Conservation (phyloP, 1,284 basidiomycete genomes). For the Neonothopanus nambi region DNA sequence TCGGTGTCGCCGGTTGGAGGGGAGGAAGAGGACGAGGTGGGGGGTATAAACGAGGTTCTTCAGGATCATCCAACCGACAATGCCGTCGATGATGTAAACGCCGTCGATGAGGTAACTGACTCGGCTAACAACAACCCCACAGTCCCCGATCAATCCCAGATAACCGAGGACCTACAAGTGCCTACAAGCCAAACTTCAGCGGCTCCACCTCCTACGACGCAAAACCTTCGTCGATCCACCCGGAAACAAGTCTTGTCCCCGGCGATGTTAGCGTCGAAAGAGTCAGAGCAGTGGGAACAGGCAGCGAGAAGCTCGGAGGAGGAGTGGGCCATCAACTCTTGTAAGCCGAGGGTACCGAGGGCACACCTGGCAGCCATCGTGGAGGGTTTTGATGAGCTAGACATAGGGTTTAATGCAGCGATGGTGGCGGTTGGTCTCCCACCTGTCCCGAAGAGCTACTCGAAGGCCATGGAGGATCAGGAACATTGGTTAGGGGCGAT, state of each 20-base stretch:
- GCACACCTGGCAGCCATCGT: background rate
- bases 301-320: too few relatives aligned
- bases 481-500: constrained; percentile 18
- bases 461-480: constrained; percentile 19
- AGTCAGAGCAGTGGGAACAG: too few relatives aligned
- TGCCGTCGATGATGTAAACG: background rate
- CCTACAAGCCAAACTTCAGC: too few relatives aligned
- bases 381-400: constrained; percentile 6
- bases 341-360: too few relatives aligned
- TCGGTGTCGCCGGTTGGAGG: constrained; percentile 10
- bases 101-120: background rate
- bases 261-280: background rate
- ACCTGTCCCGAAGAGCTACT: constrained; percentile 14
- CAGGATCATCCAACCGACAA: too few relatives aligned
- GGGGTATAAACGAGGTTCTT: constrained; percentile 1
- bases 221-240: background rate
- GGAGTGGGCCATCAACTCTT: too few relatives aligned
- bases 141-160: too few relatives aligned
- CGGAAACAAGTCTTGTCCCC: too few relatives aligned
- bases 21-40: background rate
- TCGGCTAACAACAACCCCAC: too few relatives aligned
- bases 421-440: background rate
- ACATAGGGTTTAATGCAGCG: constrained; percentile 4
- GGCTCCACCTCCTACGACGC: too few relatives aligned
- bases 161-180: too few relatives aligned